Percentiles rank a stretch among this genome's conserved stretches.
These are phyloP conservation scores for Phlebiopsis gigantea DNA, from an alignment of 768 basidiomycete species.

Conservation along the genomic window DNA sequence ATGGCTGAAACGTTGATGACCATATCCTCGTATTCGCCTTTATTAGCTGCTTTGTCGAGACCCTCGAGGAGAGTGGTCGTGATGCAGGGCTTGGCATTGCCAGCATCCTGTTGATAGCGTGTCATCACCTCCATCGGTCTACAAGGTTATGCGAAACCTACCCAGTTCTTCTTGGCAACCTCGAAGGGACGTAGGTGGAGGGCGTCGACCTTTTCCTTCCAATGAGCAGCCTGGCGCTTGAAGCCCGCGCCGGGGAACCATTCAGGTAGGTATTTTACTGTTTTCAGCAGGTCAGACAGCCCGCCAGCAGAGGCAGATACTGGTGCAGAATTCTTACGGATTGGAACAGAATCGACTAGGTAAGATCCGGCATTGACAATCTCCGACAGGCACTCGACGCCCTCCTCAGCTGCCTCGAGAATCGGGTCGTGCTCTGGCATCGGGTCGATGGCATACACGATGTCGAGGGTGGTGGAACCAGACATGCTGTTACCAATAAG, in stretches of 20 bases:
- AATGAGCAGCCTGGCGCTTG: slow-evolving; percentile 6
- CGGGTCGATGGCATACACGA: too few species aligned
- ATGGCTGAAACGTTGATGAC: not conserved
- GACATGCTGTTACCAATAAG: too few species aligned
- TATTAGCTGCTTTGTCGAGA: not conserved
- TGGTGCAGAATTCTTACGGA: not conserved
- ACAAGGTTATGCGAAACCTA: not conserved
- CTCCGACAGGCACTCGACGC: slow-evolving; percentile 21
- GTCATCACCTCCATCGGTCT: not conserved
- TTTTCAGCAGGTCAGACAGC: not conserved
- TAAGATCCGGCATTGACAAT: not conserved
- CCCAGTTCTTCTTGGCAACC: not conserved
- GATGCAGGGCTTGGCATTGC: slow-evolving; percentile 31
- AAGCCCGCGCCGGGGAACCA: slow-evolving; percentile 24
- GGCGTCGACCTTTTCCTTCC: not conserved
- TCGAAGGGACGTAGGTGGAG: not conserved
- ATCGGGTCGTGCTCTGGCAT: too few species aligned
- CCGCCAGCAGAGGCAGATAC: not conserved
- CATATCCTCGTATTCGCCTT: not conserved
- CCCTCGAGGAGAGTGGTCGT: not conserved
- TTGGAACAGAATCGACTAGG: not conserved
- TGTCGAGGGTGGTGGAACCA: too few species aligned
- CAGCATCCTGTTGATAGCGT: slow-evolving; percentile 16
- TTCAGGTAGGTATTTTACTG: slow-evolving; percentile 13
- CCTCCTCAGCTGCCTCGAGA: slow-evolving; percentile 4